Conservation (phyloP, 306 rosid species). For the Prunus dulcis region DNA sequence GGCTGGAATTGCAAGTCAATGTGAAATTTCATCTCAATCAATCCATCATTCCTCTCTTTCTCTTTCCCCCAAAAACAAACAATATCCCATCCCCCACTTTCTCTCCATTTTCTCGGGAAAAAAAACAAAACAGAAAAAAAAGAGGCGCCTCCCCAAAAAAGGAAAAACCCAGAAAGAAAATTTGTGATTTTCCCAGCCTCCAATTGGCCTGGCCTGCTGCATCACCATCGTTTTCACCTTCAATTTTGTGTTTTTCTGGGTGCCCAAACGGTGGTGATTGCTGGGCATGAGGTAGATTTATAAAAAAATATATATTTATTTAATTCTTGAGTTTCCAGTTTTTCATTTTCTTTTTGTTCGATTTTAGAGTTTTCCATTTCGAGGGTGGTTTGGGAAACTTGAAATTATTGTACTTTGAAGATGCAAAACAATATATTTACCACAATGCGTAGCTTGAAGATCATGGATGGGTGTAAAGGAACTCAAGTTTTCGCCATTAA, state of each 20-base stretch:
- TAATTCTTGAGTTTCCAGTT: background rate
- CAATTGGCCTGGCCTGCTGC: conserved; percentile 19
- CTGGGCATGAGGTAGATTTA: conserved; percentile 16
- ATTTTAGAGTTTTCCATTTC: background rate
- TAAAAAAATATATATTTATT: background rate
- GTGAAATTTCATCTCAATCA: conserved; percentile 3
- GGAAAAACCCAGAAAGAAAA: conserved; percentile 8
- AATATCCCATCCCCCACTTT: background rate
- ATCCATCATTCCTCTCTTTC: background rate
- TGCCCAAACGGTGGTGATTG: conserved; percentile 29
- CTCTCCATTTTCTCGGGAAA: conserved; percentile 27
- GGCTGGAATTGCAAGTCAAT: conserved; percentile 28
- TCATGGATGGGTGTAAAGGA: conserved; percentile 82
- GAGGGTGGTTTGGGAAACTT: background rate
- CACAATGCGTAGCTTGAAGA: conserved; percentile 77
- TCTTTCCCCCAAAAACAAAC: background rate
- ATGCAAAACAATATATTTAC: conserved; percentile 72
- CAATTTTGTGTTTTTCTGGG: background rate
- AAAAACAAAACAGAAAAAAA: background rate
- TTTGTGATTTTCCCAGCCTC: conserved; percentile 3
- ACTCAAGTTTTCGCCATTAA: conserved; percentile 62
- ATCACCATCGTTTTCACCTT: conserved; percentile 20
- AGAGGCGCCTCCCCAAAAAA: background rate
- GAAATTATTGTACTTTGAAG: conserved; percentile 21
- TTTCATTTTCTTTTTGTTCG: background rate